Evolutionary conservation across 805 yeast species (phyloP), one percentile per base, ranked within the genome.

Genomic region (Candida ovalis): DNA sequence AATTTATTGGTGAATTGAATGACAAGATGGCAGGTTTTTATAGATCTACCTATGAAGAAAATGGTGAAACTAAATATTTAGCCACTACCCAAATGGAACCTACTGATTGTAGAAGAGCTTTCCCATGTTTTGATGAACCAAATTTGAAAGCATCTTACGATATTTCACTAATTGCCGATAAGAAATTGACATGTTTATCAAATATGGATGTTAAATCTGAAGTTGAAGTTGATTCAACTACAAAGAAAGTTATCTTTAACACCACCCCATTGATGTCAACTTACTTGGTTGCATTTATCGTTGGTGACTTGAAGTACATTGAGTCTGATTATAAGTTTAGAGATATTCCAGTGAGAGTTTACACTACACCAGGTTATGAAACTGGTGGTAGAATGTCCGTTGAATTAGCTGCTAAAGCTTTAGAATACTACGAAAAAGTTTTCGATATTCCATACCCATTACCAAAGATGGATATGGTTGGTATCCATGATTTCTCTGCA

Each of bases 391-490:
- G 62, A 53, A 71, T 75, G 53, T 81, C 82, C 3, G 67, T 71
- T 48, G 74, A 70, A 47, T 64, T 77, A 35, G 75, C 82, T 17
- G 80, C 82, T 3, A 75, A 74, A 47, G 72, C 77, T 42, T 69
- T 79, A 40, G 83, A 79, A 58, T 77, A 69, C 58, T 78, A 75
- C 59, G 74, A 77, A 43, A 59, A 63, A 49, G 72, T 74, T 28
- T 79, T 79, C 53, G 78, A 75, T 51, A 65, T 78, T 47, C 65
- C 64, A 40, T 88, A 86, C 61, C 94, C 95, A 77, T 72, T 88
- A 58, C 92, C 95, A 47, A 88, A 88, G 67, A 74, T 87, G 73
- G 96, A 88, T 63, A 74, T 86, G 74, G 76, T 88, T 48, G 91
- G 88, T 22, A 84, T 88, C 51, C 91, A 85, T 59, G 82, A 87